Conservation (phyloP, 2,329 filamentous ascomycete species). For the Diaporthe sp. region DNA sequence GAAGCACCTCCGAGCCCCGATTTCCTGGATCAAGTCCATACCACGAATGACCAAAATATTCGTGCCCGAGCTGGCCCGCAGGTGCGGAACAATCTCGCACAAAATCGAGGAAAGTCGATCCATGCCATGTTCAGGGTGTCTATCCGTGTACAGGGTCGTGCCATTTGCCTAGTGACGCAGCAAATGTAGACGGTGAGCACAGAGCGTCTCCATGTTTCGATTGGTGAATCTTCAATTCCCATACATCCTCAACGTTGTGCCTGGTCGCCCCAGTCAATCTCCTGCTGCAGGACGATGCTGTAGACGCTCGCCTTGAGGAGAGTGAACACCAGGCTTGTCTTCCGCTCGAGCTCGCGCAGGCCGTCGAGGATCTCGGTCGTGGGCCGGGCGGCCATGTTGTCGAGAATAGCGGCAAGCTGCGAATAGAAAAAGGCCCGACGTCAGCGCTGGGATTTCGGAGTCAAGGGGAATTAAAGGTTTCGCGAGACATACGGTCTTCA, state of each 20-base stretch:
- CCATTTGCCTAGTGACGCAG: not conserved
- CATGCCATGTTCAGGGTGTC: not conserved
- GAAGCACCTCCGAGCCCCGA: not conserved
- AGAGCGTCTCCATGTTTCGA: slow-evolving; percentile 34
- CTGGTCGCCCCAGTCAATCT: slow-evolving; percentile 79
- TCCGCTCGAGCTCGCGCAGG: slow-evolving; percentile 87
- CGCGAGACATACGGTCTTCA: slow-evolving; percentile 77
- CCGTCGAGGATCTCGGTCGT: slow-evolving; percentile 88
- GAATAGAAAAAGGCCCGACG: not conserved
- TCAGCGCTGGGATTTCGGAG: not conserved
- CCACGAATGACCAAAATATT: not conserved
- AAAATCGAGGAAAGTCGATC: not conserved
- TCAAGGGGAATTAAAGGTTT: not conserved
- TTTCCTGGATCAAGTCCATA: not conserved
- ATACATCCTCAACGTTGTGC: slow-evolving; percentile 48
- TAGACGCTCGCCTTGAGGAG: slow-evolving; percentile 98
- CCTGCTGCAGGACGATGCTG: slow-evolving; percentile 97
- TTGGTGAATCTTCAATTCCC: slow-evolving; percentile 38
- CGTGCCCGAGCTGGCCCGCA: not conserved
- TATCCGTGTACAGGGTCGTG: not conserved
- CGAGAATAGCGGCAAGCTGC: slow-evolving; percentile 70
- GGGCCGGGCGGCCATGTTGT: slow-evolving; percentile 74
- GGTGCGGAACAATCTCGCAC: not conserved
- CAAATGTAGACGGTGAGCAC: not conserved
- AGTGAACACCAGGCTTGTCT: slow-evolving; percentile 95